Evolutionary conservation across 139 green algal species (phyloP), one percentile per base, ranked within the genome.

Genomic region (Tetradesmus obliquus): DNA sequence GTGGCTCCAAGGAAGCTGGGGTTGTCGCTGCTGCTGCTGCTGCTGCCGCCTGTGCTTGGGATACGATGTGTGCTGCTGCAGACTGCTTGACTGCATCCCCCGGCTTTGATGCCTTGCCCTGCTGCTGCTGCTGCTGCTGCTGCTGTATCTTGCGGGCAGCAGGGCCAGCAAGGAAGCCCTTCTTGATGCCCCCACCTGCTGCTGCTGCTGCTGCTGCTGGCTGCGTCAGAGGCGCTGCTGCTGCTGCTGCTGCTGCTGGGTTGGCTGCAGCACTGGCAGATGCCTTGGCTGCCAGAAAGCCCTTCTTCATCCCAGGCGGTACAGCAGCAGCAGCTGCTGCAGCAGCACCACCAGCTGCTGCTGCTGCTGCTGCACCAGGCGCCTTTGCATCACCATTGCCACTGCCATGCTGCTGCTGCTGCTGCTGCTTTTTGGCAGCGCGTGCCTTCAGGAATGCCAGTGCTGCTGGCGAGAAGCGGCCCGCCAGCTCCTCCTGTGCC

Each of bases 381-480:
- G 17, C 69, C 32, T 1, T 5, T 62, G n/a, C n/a, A n/a, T n/a
- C n/a, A n/a, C n/a, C n/a, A n/a, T n/a, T n/a, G n/a, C n/a, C n/a
- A n/a, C n/a, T n/a, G n/a, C n/a, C n/a, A n/a, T n/a, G 13, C n/a
- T 84, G 69, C 13, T 55, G 66, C 45, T 82, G 86, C 51, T 90
- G 24, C 62, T 79, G 45, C 69, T 84, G 69, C 60, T 55, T 55
- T 5, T 5, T 55, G 45, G 85, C 89, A 6, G 84, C 84, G 9
- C 92, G 54, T 0, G 71, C 80, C 13, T 90, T 82, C 32, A 94
- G 84, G 91, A 93, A 93, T 6, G 87, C 76, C n/a, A 94, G 55
- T 2, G 69, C 79, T 69, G 79, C 55, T 19, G 93, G 93, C 66
- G 17, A 80, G 19, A 94, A 82, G 2, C 93, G 88, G 1, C 57